Conservation (phyloP, 768 basidiomycete genomes). For the Russula dissimulans region DNA sequence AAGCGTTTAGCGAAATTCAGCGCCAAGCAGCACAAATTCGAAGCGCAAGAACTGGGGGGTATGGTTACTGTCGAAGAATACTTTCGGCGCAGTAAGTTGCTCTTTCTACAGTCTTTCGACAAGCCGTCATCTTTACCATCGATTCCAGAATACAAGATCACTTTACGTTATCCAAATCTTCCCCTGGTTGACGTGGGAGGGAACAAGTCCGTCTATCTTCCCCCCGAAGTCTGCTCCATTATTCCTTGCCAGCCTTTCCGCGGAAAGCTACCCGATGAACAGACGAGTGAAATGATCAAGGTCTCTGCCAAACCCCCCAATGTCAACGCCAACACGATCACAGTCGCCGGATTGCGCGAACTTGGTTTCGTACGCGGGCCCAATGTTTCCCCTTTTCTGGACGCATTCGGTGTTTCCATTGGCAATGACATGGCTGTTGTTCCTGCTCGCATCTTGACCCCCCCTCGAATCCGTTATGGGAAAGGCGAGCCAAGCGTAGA, state of each 20-base stretch:
- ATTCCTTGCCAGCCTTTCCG: constrained; percentile 33
- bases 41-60: constrained; percentile 31
- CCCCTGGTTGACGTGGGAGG: constrained; percentile 43
- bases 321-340: constrained; percentile 39
- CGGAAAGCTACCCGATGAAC: constrained; percentile 49
- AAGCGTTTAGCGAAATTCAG: constrained; percentile 39
- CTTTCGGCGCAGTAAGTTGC: constrained; percentile 35
- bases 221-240: constrained; percentile 42
- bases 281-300: constrained; percentile 43
- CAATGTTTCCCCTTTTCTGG: constrained; percentile 26
- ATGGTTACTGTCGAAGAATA: constrained; percentile 40
- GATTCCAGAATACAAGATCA: constrained; percentile 34
- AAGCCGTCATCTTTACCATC: not conserved
- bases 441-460: constrained; percentile 41
- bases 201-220: constrained; percentile 33
- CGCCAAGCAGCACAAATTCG: constrained; percentile 34
- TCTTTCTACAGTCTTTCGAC: not conserved
- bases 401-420: constrained; percentile 37
- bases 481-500: constrained; percentile 30
- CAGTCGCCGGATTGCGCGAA: constrained; percentile 32
- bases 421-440: constrained; percentile 45
- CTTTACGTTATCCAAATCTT: constrained; percentile 30
- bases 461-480: constrained; percentile 35
- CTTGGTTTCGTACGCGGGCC: constrained; percentile 33
- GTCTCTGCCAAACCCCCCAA: constrained; percentile 42